Evolutionary conservation across 495 filamentous ascomycete species (phyloP), one percentile per base, ranked within the genome.

Genomic region (Penicillium odoratum): DNA sequence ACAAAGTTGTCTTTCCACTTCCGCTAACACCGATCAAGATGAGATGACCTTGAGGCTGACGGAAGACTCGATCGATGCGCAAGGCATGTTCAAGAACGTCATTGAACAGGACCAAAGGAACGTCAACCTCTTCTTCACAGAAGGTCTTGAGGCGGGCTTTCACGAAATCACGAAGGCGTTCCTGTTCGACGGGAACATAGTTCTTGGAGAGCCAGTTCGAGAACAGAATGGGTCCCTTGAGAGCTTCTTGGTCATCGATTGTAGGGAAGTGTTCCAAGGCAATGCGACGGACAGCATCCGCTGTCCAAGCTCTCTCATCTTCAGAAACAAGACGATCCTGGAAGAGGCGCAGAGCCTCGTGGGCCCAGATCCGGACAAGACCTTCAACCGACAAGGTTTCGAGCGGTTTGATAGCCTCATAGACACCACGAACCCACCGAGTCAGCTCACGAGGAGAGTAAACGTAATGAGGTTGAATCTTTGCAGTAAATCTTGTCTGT

Each of bases 201-300:
- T 99, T 87, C 83, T 96, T 98, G 25, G 93, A 97, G n/a, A 98
- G 83, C 94, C 94, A 99, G 72, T 98, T 99, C 7, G 94, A 99
- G 79, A 93, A 99, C 30, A 99, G 75, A 50, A 99, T 98, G 4
- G 94, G 94, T 0, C 90, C 90, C 63, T 90, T 89, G n/a, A 99
- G 81, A 33, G 95, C 92, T 65, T 89, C 88, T 31, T 86, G 76
- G 49, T 96, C 87, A 59, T 97, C 89, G 60, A 98, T 93, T 18
- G 83, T 93, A 2, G 93, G 94, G 83, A 99, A 99, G 67, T 91
- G 83, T 48, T 97, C 90, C 47, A 94, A 71, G 9, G 94, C 94
- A 72, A 97, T 90, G 26, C 90, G 81, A 29, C 84, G 83, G 48
- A 96, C 87, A 9, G 87, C 85, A 45, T 94, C 90, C 28, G 91